These are phyloP conservation scores for Persicaria maculosa DNA, from an alignment of 148 eudicot genomes.

Conservation along the genomic window DNA sequence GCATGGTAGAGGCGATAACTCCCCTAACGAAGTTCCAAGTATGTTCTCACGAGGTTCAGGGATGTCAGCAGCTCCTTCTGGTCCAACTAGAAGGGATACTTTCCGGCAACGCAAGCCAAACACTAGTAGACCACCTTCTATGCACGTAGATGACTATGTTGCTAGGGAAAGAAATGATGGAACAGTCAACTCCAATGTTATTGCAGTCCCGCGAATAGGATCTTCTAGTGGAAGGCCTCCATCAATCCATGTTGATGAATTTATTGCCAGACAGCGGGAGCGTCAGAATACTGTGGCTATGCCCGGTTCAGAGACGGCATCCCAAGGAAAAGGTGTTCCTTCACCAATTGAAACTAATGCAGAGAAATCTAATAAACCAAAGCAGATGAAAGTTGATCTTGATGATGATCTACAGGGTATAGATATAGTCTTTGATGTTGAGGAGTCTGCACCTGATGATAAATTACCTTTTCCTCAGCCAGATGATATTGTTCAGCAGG, in stretches of 20 bases:
- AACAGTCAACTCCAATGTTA: constrained; percentile 63
- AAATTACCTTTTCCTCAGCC: constrained; percentile 82
- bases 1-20: constrained; percentile 67
- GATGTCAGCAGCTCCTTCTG: constrained; percentile 35
- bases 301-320: constrained; percentile 39
- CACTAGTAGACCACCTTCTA: constrained; percentile 96
- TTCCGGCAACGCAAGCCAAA: constrained; percentile 94
- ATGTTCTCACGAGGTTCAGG: constrained; percentile 53
- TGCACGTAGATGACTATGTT: constrained; percentile 97
- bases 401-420: constrained; percentile 98
- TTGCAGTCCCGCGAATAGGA: constrained; percentile 79
- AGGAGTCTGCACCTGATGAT: constrained; percentile 91
- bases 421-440: constrained; percentile 92
- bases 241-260: constrained; percentile 95
- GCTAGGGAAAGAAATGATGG: constrained; percentile 96
- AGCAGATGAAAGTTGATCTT: constrained; percentile 64
- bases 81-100: constrained; percentile 70
- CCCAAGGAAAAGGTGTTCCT: constrained; percentile 36
- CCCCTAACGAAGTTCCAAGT: constrained; percentile 37
- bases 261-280: constrained; percentile 90
- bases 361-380: constrained; percentile 49
- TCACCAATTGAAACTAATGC: constrained; percentile 36
- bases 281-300: constrained; percentile 58
- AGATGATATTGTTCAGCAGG: constrained; percentile 56
- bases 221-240: constrained; percentile 92